Percentiles rank a stretch among this genome's conserved stretches.
phyloP scores from a whole-genome alignment of 768 basidiomycete species.

The Favolaschia claudopus region DNA sequence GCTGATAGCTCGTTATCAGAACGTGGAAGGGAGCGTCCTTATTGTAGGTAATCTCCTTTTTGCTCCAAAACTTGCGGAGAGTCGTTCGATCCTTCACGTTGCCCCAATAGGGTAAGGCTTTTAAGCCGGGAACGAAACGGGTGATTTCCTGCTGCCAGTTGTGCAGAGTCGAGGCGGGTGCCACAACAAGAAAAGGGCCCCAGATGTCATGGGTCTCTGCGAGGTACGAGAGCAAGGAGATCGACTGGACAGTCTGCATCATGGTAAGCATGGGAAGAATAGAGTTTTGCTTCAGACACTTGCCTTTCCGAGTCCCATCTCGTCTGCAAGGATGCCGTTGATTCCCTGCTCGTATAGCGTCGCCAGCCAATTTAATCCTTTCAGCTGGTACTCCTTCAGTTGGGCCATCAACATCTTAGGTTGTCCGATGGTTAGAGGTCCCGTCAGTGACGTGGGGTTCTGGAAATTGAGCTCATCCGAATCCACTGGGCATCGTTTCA shows the following conservation, averaged over 20 bases:
- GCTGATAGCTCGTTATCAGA: slow-evolving; percentile 95
- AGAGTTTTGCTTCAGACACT: background rate
- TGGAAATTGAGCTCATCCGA: slow-evolving; percentile 99
- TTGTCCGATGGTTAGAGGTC: slow-evolving; percentile 85
- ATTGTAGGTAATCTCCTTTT: slow-evolving; percentile 95
- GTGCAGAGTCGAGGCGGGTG: slow-evolving; percentile 95
- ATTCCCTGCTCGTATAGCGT: slow-evolving; percentile 99
- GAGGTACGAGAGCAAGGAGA: slow-evolving; percentile 93
- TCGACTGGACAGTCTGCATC: slow-evolving; percentile 92
- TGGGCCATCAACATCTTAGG: slow-evolving; percentile 97
- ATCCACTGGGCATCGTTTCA: slow-evolving; percentile 64
- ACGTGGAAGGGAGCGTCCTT: slow-evolving; percentile 97
- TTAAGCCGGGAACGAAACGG: slow-evolving; percentile 91
- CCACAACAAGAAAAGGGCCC: slow-evolving; percentile 98
- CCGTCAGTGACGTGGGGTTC: slow-evolving; percentile 91
- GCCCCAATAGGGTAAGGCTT: slow-evolving; percentile 98
- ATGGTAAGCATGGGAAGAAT: background rate
- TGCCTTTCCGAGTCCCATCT: slow-evolving; percentile 95
- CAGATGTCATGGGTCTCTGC: slow-evolving; percentile 98
- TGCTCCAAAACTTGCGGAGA: slow-evolving; percentile 96
- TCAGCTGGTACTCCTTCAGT: slow-evolving; percentile 97
- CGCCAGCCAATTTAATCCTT: slow-evolving; percentile 97
- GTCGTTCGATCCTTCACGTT: slow-evolving; percentile 95
- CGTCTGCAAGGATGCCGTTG: slow-evolving; percentile 98
- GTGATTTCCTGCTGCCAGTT: slow-evolving; percentile 99